Evolutionary conservation across 768 basidiomycete genomes (phyloP).

Genomic region (Tylopilus rubrobrunneus): DNA sequence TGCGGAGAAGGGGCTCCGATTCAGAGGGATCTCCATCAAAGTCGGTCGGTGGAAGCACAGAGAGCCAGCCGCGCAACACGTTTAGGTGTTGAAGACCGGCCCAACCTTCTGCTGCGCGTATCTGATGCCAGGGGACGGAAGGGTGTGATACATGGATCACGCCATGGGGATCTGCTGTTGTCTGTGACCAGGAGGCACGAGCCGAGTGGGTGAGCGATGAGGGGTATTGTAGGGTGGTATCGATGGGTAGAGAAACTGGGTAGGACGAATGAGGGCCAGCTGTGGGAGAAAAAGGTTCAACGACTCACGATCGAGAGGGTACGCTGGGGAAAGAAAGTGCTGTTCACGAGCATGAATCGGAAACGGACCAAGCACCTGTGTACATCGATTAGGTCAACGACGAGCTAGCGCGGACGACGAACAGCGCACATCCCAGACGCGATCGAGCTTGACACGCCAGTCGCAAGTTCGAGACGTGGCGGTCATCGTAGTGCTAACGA

Average conservation of each 20-base stretch:
- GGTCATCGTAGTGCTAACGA: slow-evolving; percentile 7
- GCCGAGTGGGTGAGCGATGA: slow-evolving; percentile 43
- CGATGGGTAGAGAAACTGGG: slow-evolving; percentile 12
- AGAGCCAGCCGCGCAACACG: slow-evolving; percentile 62
- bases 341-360: slow-evolving; percentile 83
- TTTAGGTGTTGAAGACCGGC: slow-evolving; percentile 79
- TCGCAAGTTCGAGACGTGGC: neutral
- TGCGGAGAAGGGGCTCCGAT: slow-evolving; percentile 44
- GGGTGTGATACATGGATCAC: slow-evolving; percentile 62
- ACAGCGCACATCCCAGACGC: slow-evolving; percentile 27
- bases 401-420: neutral
- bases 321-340: slow-evolving; percentile 75
- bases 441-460: slow-evolving; percentile 26
- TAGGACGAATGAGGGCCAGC: neutral
- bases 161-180: slow-evolving; percentile 40
- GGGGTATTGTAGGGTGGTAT: slow-evolving; percentile 40
- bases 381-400: neutral
- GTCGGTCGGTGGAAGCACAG: slow-evolving; percentile 45
- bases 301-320: slow-evolving; percentile 58
- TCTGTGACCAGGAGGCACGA: slow-evolving; percentile 57
- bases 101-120: slow-evolving; percentile 83
- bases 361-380: slow-evolving; percentile 78
- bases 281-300: neutral
- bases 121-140: slow-evolving; percentile 56
- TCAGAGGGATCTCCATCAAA: neutral